These are phyloP conservation scores for Aspergillus sp. DNA, from an alignment of 2,329 filamentous ascomycete genomes.

Conservation along the genomic window DNA sequence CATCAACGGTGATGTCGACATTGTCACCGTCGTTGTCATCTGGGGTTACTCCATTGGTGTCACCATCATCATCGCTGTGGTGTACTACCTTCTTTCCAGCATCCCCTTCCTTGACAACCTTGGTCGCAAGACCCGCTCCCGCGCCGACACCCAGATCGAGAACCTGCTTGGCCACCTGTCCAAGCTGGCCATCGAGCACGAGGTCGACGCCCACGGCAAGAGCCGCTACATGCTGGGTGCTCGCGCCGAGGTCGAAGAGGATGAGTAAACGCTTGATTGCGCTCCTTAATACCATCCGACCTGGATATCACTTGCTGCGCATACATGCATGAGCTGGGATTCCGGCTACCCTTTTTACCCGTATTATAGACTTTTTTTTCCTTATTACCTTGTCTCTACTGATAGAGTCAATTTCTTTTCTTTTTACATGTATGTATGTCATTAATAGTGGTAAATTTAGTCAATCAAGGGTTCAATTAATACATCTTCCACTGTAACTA, in stretches of 20 bases:
- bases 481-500: not conserved
- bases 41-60: slow-evolving; percentile 58
- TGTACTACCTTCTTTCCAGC: slow-evolving; percentile 53
- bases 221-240: slow-evolving; percentile 47
- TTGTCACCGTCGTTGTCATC: slow-evolving; percentile 57
- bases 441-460: slow-evolving; percentile 45
- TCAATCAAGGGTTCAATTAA: slow-evolving; percentile 36
- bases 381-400: slow-evolving; percentile 33
- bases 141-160: slow-evolving; percentile 56
- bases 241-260: slow-evolving; percentile 47
- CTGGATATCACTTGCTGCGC: slow-evolving; percentile 40
- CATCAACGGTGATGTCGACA: slow-evolving; percentile 58
- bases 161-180: slow-evolving; percentile 55
- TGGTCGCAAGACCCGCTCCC: slow-evolving; percentile 54
- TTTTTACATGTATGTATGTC: slow-evolving; percentile 46
- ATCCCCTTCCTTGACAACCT: slow-evolving; percentile 53
- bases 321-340: slow-evolving; percentile 33
- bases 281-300: slow-evolving; percentile 29
- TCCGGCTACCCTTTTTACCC: slow-evolving; percentile 27
- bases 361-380: slow-evolving; percentile 44
- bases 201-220: slow-evolving; percentile 50
- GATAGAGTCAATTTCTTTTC: slow-evolving; percentile 39
- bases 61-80: slow-evolving; percentile 55
- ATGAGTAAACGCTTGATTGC: slow-evolving; percentile 42
- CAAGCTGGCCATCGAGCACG: slow-evolving; percentile 55